Base-by-base conservation (phyloP, 331 rosid species). In the Pyrus hybrid region DNA sequence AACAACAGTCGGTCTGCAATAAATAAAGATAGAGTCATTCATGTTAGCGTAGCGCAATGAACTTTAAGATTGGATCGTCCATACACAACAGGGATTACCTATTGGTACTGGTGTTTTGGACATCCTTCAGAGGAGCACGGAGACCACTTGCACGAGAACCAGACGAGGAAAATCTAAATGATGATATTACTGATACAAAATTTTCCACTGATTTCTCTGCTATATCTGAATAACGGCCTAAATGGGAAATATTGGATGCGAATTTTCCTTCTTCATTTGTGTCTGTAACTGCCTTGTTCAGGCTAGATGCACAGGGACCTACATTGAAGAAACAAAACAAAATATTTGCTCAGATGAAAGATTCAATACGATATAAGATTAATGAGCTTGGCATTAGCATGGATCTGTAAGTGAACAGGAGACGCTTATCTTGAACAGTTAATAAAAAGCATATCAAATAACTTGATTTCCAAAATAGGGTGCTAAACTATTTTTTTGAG, bases 91-190 rank as follows among this genome's bases (percentile, higher is more conserved):
- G 33, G 72, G 54, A 73, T 81, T 83, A 89, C 98, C 91, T 79
- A 33, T 79, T 82, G 70, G 71, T 65, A 71, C 56, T 12, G 54
- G 79, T 86, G 82, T 89, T 95, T 71, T 8, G 77, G 72, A 90
- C 86, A 79, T 92, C 98, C 79, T 76, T 88, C 67, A 89, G 70
- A 76, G 98, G 98, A 79, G 99, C 96, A 56, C 96, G 91, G 68
- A 95, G 98, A 66, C 98, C 98, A 51, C 99, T 95, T 56, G 93
- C 98, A 25, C 93, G 97, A 80, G 99, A 86, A 75, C 98, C 93
- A 35, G 93, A 82, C 29, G 86, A 83, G 17, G 96, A 60, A 82
- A 62, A 90, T 83, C 74, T 77, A 69, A 90, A 88, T 66, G 96
- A 80, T 51, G 96, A 90, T 73, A 94, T 81, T 32, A 85, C 76